phyloP scores from a whole-genome alignment of 495 filamentous ascomycete genomes.

The Friedmanniomyces simplex region DNA sequence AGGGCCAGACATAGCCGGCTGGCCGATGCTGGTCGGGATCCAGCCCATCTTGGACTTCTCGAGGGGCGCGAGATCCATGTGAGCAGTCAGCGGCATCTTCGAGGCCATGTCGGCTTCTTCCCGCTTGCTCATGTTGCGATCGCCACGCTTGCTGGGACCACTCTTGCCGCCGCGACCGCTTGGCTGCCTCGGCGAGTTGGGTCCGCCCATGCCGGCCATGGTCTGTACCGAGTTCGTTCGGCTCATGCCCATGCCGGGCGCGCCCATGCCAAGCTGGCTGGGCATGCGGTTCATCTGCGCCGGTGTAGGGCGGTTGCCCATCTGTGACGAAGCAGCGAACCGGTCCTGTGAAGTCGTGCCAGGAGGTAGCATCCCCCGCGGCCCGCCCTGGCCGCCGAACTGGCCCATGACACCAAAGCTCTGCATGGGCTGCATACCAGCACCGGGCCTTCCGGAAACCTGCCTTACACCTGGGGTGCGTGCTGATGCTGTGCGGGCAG shows the following conservation, averaged over 20 bases:
- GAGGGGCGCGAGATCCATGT: conserved; percentile 71
- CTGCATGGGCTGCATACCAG: conserved; percentile 23
- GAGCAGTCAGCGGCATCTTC: conserved; percentile 79
- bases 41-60: conserved; percentile 61
- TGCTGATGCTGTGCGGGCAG: conserved; percentile 47
- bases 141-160: conserved; percentile 31
- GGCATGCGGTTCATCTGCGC: conserved; percentile 33
- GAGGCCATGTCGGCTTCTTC: conserved; percentile 58
- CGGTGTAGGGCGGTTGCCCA: conserved; percentile 50
- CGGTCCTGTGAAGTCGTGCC: conserved; percentile 59
- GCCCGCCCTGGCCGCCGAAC: conserved; percentile 38
- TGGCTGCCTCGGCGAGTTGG: conserved; percentile 37
- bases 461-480: conserved; percentile 44
- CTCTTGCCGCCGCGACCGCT: conserved; percentile 47
- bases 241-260: conserved; percentile 29
- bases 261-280: conserved; percentile 16
- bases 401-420: conserved; percentile 55
- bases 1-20: conserved; percentile 33
- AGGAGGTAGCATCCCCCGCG: conserved; percentile 44
- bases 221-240: conserved; percentile 47
- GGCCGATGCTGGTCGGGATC: conserved; percentile 70
- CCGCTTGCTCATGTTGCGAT: conserved; percentile 42
- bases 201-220: conserved; percentile 35
- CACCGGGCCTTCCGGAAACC: conserved; percentile 35
- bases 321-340: conserved; percentile 42